phyloP scores from a whole-genome alignment of 1,284 basidiomycete species.

The Leccinum solheimii region DNA sequence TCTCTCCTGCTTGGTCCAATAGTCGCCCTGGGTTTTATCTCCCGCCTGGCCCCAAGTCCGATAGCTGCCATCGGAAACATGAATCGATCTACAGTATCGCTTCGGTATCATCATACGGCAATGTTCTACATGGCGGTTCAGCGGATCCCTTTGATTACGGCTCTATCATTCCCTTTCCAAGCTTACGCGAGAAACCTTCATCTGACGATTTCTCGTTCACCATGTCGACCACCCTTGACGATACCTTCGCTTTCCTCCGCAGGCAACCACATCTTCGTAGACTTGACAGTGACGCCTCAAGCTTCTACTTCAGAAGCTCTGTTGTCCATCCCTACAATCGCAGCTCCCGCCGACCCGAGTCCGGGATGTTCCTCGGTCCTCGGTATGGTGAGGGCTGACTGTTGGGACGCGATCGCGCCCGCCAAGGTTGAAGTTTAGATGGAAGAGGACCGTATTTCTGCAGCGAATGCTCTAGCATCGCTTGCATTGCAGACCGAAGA shows the following conservation, averaged over 20 bases:
- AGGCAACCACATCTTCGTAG: conserved; percentile 46
- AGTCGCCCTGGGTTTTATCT: conserved; percentile 67
- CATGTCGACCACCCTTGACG: conserved; percentile 63
- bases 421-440: conserved; percentile 60
- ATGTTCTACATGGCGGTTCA: conserved; percentile 60
- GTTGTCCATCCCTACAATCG: conserved; percentile 39
- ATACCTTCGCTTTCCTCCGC: conserved; percentile 69
- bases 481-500: conserved; percentile 65
- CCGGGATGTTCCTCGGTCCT: conserved; percentile 54
- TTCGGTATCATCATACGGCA: conserved; percentile 80
- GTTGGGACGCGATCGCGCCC: conserved; percentile 61
- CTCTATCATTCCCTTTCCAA: conserved; percentile 35
- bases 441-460: conserved; percentile 69
- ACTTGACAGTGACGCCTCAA: conserved; percentile 72
- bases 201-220: conserved; percentile 58
- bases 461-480: conserved; percentile 69
- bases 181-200: conserved; percentile 50
- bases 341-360: conserved; percentile 49
- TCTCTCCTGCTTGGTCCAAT: conserved; percentile 11
- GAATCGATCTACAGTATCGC: conserved; percentile 76
- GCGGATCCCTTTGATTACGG: conserved; percentile 78
- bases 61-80: conserved; percentile 44
- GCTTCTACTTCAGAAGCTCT: conserved; percentile 62
- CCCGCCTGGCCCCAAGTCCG: conserved; percentile 39
- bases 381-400: conserved; percentile 77